Evolutionary conservation across 2,329 filamentous ascomycete species (phyloP).

Genomic region (Thielaviopsis ethacetica): DNA sequence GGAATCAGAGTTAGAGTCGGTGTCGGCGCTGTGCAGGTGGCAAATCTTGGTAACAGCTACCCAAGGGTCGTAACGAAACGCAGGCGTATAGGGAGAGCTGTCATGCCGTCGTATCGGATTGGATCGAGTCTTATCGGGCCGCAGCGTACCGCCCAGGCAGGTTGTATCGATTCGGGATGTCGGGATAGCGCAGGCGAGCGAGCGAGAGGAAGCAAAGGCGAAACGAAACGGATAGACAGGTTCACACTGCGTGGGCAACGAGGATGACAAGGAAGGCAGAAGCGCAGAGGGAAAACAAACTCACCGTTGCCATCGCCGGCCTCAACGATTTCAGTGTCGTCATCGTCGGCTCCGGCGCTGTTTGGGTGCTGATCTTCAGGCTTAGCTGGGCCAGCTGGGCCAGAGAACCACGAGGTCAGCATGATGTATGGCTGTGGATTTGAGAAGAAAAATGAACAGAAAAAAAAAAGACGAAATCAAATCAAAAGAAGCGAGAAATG

Average conservation of each 20-base stretch:
- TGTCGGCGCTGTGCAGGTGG: too few species aligned
- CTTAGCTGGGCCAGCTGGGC: slow-evolving; percentile 9
- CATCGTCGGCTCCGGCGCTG: slow-evolving; percentile 28
- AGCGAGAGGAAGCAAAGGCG: too few species aligned
- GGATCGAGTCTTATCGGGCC: too few species aligned
- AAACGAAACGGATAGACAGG: too few species aligned
- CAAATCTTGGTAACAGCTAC: too few species aligned
- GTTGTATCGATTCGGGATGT: too few species aligned
- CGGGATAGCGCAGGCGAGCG: too few species aligned
- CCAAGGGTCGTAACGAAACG: too few species aligned
- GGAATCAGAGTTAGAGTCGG: too few species aligned
- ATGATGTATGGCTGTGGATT: slow-evolving; percentile 15
- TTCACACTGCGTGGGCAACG: background rate
- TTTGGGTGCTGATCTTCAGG: slow-evolving; percentile 34
- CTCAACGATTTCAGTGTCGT: slow-evolving; percentile 70
- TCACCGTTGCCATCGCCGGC: slow-evolving; percentile 86
- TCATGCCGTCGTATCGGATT: too few species aligned
- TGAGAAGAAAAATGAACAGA: background rate
- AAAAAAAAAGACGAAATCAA: slow-evolving; percentile 1
- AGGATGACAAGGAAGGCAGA: background rate
- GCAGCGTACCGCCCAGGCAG: too few species aligned
- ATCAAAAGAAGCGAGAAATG: background rate
- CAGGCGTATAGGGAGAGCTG: too few species aligned
- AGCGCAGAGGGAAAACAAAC: slow-evolving; percentile 17
- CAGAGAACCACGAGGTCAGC: slow-evolving; percentile 25